Evolutionary conservation across 495 filamentous ascomycete genomes (phyloP), one percentile per base, ranked within the genome.

Genomic region (Penicillium waksmanii): DNA sequence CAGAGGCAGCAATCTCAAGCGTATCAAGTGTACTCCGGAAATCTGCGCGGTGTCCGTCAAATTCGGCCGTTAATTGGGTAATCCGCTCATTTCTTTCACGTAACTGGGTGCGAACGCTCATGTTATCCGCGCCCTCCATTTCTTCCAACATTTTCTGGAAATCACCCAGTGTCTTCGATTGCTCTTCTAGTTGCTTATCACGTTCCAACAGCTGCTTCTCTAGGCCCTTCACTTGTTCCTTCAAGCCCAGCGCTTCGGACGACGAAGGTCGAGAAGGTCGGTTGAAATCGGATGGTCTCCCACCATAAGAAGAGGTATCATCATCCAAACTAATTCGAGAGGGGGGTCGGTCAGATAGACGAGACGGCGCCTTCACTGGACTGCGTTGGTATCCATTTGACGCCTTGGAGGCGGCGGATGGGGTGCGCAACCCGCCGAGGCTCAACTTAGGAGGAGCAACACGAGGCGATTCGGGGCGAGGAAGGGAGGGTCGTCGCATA

Each of bases 41-140:
- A 71, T 99, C 95, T 9, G 94, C 95, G 34, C 95, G 85, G 69
- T 99, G 95, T 11, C 88, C 84, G 71, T 99, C 95, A 62, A 99
- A 99, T 67, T 99, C 96, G 5, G 89, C 86, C 3, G 92, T 97
- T 64, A 99, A 81, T 79, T 92, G 86, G 12, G 85, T 84, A 63
- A 99, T 97, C 76, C 92, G 96, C 46, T 99, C 95, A 64, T 97
- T 97, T 79, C 96, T 96, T 71, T 99, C 96, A 17, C 93, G 84
- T 36, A 99, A 75, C 58, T 96, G 72, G 12, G 86, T 82, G 33
- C 95, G 90, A 54, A 99, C 79, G 62, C 93, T 90, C 4, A 85
- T 65, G 5, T 85, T 82, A 68, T 96, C 93, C 51, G 86, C 86
- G 38, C 92, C 89, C 48, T 96, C 92, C n/a, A 90, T 72, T 59